A percentile compares a stretch with the other conserved stretches of the same genome.
Evolutionary conservation across 2,329 filamentous ascomycete genomes (phyloP).

Genomic region (Botrytis pseudocinerea): DNA sequence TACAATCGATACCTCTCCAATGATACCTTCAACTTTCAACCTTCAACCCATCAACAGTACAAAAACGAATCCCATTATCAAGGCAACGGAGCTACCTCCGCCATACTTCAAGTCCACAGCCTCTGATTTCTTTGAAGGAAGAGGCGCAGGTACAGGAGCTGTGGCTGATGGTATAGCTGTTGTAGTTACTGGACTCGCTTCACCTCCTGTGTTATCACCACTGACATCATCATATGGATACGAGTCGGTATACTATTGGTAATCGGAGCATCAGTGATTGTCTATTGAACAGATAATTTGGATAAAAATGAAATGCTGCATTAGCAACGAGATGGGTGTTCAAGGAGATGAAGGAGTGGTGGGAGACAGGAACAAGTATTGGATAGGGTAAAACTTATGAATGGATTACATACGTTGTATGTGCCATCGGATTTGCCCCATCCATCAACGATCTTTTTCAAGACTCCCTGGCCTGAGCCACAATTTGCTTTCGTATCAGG

Average conservation of each 20-base stretch:
- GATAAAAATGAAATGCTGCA: not conserved
- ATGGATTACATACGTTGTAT: constrained; percentile 20
- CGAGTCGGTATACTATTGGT: constrained; percentile 25
- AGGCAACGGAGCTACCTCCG: constrained; percentile 7
- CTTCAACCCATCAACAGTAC: constrained; percentile 13
- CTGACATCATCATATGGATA: constrained; percentile 31
- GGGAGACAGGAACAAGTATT: not conserved
- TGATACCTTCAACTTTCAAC: not conserved
- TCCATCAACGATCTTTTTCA: constrained; percentile 25
- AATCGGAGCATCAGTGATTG: not conserved
- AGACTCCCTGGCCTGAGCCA: constrained; percentile 26
- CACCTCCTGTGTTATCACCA: constrained; percentile 26
- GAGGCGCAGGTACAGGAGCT: not conserved
- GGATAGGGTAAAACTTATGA: not conserved
- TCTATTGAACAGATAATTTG: not conserved
- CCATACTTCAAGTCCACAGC: constrained; percentile 10
- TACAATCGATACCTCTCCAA: not conserved
- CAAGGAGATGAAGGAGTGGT: not conserved
- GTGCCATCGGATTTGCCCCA: constrained; percentile 29
- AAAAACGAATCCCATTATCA: constrained; percentile 18
- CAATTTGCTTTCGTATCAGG: constrained; percentile 32
- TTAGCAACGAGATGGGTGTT: not conserved
- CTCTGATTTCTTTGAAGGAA: constrained; percentile 13
- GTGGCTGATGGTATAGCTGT: not conserved
- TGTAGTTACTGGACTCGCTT: not conserved